Evolutionary conservation across 2,329 filamentous ascomycete species (phyloP).

Genomic region (Rhytidhysteron rufulum): DNA sequence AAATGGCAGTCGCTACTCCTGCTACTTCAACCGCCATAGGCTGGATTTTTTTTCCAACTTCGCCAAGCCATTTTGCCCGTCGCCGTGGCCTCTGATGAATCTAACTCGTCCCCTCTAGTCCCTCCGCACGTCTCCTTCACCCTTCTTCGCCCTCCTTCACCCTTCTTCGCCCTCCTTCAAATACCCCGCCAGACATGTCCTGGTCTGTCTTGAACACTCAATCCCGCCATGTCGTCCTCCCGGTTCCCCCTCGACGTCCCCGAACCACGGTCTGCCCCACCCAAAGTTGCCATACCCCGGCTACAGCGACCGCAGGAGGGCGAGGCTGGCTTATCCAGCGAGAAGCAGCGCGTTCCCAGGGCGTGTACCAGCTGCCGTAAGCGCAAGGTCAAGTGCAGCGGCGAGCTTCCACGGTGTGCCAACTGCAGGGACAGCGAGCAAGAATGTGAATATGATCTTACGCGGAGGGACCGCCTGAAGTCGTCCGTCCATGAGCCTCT

Average conservation of each 20-base stretch:
- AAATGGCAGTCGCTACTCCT: too few species aligned
- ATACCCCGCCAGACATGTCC: too few species aligned
- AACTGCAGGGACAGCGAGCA: conserved; percentile 26
- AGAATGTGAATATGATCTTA: conserved; percentile 30
- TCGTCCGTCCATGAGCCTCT: conserved; percentile 21
- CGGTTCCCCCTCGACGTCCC: background rate
- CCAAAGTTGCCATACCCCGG: background rate
- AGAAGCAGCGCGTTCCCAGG: conserved; percentile 19
- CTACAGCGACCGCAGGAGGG: background rate
- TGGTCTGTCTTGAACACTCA: too few species aligned
- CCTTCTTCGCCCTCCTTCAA: too few species aligned
- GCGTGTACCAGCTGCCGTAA: conserved; percentile 33
- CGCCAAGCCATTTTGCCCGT: too few species aligned
- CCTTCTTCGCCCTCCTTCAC: too few species aligned
- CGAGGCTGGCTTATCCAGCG: background rate
- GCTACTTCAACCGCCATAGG: too few species aligned
- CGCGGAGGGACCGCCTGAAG: conserved; percentile 32
- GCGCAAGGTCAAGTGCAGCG: conserved; percentile 38
- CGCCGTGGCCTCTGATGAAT: too few species aligned
- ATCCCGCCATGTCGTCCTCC: too few species aligned
- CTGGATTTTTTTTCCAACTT: too few species aligned
- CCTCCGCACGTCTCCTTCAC: too few species aligned
- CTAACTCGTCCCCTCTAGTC: too few species aligned
- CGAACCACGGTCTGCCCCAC: background rate
- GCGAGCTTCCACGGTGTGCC: conserved; percentile 27